Conservation (phyloP, 148 eudicot species). For the Chenopodium formosanum region DNA sequence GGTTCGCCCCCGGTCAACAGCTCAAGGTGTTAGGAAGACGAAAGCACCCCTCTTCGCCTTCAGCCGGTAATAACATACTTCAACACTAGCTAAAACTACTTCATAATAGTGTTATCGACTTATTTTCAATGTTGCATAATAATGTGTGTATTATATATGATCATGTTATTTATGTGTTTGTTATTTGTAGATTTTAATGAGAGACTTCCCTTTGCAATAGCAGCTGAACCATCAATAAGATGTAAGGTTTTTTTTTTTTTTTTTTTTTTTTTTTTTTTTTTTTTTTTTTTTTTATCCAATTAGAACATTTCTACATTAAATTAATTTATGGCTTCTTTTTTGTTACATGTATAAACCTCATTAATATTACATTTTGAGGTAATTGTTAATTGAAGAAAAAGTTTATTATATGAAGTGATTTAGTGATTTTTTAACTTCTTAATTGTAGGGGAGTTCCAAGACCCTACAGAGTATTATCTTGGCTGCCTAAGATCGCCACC, state of each 20-base stretch:
- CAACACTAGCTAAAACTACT: not conserved
- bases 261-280: not conserved
- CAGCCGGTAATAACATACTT: conserved; percentile 4
- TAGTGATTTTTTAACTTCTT: not conserved
- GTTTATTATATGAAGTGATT: no score
- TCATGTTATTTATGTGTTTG: not conserved
- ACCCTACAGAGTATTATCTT: conserved; percentile 68
- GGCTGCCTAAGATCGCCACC: conserved; percentile 55
- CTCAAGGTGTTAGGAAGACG: conserved; percentile 80
- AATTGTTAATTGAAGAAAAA: no score
- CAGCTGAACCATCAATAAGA: conserved; percentile 43
- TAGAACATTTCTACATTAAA: no score
- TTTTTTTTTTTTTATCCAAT: not conserved
- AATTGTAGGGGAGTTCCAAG: conserved; percentile 55
- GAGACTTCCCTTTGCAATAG: conserved; percentile 43
- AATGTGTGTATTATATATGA: not conserved
- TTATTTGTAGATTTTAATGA: conserved; percentile 40
- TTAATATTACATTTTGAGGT: no score
- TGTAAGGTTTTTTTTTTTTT: conserved; percentile 32
- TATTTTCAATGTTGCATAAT: not conserved
- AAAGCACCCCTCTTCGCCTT: conserved; percentile 31
- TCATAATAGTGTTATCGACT: not conserved
- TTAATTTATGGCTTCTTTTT: no score
- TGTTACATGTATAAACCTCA: no score
- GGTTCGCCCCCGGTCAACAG: conserved; percentile 68